Evolutionary conservation across 805 yeast genomes (phyloP), one percentile per base, ranked within the genome.

Genomic region (Yamadazyma laniorum): DNA sequence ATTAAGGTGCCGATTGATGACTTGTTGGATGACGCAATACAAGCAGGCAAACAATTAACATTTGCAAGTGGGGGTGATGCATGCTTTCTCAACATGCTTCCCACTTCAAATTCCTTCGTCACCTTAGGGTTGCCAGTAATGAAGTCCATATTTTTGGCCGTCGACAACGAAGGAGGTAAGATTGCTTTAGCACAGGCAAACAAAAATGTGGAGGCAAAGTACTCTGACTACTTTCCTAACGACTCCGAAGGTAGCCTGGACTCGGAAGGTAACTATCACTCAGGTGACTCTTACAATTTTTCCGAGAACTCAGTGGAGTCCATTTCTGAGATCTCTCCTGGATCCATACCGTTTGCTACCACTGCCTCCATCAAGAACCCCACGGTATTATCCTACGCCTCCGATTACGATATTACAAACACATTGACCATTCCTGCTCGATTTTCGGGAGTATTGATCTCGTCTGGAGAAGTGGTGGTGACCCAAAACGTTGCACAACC

Each of bases 81-180:
- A 1, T 85, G 93, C 53, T 63, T 54, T 32, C 57, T 84, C 28
- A 65, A 67, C 13, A 52, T 83, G 27, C 56, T 68, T 17, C 83
- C 87, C 1, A 67, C 70, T 33, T 52, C 63, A 3, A 42, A 48
- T 8, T 85, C 87, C 1, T 77, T 62, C 51, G 67, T 74, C 7
- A 50, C 75, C 2, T 55, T 85, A 28, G 93, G 91, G 3, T 60
- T 76, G 5, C 70, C 84, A 3, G 77, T 83, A 48, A 45, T 84
- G 32, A 64, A 64, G 35, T 63, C 69, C 32, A 58, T 72, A 6
- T 82, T 76, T 51, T 42, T 83, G 26, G 90, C 82, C 0, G 80
- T 81, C 26, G 88, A 84, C 55, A 68, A 77, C 44, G 87, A 72
- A 12, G 76, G 75, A 14, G 55, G 65, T 18, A 61, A 62, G 16